Conservation (phyloP, 2,329 filamentous ascomycete genomes). For the Trichoderma breve region DNA sequence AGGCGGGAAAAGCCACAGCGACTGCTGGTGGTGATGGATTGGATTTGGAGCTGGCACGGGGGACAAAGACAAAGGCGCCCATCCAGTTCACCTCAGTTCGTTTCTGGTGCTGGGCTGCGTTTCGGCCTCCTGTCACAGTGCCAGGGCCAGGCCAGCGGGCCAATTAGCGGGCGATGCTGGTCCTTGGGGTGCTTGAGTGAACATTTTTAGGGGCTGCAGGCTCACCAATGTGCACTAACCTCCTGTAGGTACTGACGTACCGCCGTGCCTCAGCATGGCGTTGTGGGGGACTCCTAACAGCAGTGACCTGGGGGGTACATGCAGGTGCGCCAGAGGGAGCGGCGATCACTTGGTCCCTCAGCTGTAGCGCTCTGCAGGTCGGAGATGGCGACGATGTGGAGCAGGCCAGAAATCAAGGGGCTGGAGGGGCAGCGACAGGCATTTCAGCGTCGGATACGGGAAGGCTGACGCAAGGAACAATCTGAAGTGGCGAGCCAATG, state of each 20-base stretch:
- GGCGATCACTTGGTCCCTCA: neutral
- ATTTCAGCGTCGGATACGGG: slow-evolving; percentile 14
- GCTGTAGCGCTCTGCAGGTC: slow-evolving; percentile 5
- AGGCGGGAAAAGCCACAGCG: slow-evolving; percentile 8
- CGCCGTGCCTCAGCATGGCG: slow-evolving; percentile 16
- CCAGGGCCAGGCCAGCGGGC: slow-evolving; percentile 11
- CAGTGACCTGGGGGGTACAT: slow-evolving; percentile 9
- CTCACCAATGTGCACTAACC: slow-evolving; percentile 18
- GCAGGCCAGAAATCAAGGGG: slow-evolving; percentile 22
- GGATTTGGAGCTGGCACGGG: neutral
- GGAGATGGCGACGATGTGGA: slow-evolving; percentile 21
- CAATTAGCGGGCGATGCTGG: slow-evolving; percentile 20
- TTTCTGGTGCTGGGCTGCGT: slow-evolving; percentile 16
- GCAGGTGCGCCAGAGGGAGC: neutral
- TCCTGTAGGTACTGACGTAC: slow-evolving; percentile 6
- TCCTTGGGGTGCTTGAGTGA: slow-evolving; percentile 5
- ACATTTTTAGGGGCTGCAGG: slow-evolving; percentile 22
- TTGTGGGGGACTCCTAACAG: slow-evolving; percentile 17
- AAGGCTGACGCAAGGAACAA: slow-evolving; percentile 20
- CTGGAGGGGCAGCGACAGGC: slow-evolving; percentile 22
- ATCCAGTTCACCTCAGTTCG: neutral
- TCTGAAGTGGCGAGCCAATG: neutral
- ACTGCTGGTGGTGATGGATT: slow-evolving; percentile 9
- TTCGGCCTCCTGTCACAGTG: slow-evolving; percentile 22
- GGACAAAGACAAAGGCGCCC: neutral